Evolutionary conservation across 2,329 filamentous ascomycete genomes (phyloP), one percentile per base, ranked within the genome.

Genomic region (Colletotrichum sp.): DNA sequence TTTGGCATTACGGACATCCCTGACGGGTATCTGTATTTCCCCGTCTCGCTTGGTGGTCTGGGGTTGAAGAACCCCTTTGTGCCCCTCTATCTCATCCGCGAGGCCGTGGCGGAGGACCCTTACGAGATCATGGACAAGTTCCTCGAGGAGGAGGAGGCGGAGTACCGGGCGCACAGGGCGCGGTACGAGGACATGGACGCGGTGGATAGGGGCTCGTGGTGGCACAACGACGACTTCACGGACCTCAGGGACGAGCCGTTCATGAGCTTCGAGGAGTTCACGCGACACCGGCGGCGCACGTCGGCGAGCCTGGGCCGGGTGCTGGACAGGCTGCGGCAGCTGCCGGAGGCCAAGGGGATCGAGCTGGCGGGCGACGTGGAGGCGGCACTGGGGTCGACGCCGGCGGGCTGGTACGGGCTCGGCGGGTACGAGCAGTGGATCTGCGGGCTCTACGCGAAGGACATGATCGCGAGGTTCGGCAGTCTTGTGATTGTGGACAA

Each of bases 1-100:
- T 93, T 93, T 78, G 82, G 83, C 4, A 82, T 84, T 7, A 49
- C 71, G 3, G 79, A 79, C 49, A 79, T 88, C n/a, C 83, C 85
- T 13, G 83, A 86, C 62, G 86, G 85, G 6, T 87, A 85, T 78
- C 78, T 87, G 21, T 85, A 85, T 74, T 84, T 86, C 78, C 85
- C 85, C 4, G 80, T 84, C n/a, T 78, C 81, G 15, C 78, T 86
- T 7, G 86, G 86, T 30, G 86, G 86, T 1, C 80, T 87, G 1
- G 85, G 85, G 26, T 79, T 88, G 12, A 81, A 84, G 30, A 87
- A 86, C 75, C 85, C 85, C 28, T 79, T 80, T 39, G 69, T 80
- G 16, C 63, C 78, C 24, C 78, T 84, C 5, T 76, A 79, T 28
- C 83, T 81, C 63, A 57, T 80, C 26, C 80, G 80, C 24, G 79